These are phyloP conservation scores for Mycena alexandri DNA, from an alignment of 768 basidiomycete genomes.

Conservation along the genomic window DNA sequence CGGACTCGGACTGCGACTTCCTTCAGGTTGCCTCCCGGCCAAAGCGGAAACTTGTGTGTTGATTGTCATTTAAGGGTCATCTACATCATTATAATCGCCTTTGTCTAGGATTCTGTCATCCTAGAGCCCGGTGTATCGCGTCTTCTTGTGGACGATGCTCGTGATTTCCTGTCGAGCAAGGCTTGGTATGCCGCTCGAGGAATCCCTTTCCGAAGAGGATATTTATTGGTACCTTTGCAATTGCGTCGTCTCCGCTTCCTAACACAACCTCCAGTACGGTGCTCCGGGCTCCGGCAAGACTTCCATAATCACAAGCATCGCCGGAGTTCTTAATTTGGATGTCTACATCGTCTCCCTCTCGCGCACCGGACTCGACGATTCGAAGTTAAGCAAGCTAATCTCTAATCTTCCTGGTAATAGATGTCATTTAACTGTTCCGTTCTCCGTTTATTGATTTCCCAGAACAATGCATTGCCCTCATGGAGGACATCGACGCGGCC, in stretches of 20 bases:
- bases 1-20: constrained; percentile 63
- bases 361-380: constrained; percentile 73
- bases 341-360: constrained; percentile 81
- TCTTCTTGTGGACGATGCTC: constrained; percentile 73
- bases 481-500: constrained; percentile 89
- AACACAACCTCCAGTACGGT: constrained; percentile 62
- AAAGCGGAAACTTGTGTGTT: constrained; percentile 65
- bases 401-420: constrained; percentile 64
- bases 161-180: constrained; percentile 76
- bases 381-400: constrained; percentile 66
- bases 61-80: not conserved
- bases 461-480: constrained; percentile 77
- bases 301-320: constrained; percentile 79
- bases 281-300: constrained; percentile 86
- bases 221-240: constrained; percentile 60
- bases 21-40: constrained; percentile 65
- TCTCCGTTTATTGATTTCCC: constrained; percentile 3
- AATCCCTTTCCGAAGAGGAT: constrained; percentile 86
- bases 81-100: no score
- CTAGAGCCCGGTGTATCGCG: constrained; percentile 80
- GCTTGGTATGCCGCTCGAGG: constrained; percentile 82
- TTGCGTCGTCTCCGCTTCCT: not conserved
- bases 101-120: constrained; percentile 64
- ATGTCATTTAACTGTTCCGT: constrained; percentile 1
- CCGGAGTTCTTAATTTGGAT: constrained; percentile 79